Evolutionary conservation across 176 grass and related monocot species (phyloP).

Genomic region (Cymbopogon citratus): DNA sequence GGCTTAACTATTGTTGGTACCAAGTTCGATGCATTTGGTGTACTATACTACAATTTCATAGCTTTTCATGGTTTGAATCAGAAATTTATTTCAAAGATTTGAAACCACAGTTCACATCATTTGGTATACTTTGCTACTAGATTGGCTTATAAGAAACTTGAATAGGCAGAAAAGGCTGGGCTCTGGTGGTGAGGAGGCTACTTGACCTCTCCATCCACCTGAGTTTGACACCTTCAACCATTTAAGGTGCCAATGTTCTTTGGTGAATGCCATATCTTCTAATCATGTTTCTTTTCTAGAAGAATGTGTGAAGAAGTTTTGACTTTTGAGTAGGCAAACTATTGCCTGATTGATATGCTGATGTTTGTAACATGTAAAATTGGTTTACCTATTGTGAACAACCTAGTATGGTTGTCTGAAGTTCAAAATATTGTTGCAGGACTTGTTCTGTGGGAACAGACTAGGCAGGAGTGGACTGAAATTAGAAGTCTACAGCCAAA

Average conservation of each 20-base stretch:
- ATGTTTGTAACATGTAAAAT: neutral
- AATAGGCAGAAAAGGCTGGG: neutral
- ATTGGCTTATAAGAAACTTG: neutral
- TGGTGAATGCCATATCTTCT: neutral
- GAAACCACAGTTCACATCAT: neutral
- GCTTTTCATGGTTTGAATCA: neutral
- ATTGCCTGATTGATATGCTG: neutral
- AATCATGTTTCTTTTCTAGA: neutral
- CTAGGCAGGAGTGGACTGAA: conserved; percentile 47
- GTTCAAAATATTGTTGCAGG: conserved; percentile 25
- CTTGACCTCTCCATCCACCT: neutral
- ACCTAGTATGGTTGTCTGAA: neutral
- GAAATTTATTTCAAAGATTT: neutral
- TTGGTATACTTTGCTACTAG: conserved; percentile 8
- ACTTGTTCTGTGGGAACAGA: conserved; percentile 42
- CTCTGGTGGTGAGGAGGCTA: neutral
- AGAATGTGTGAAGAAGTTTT: neutral
- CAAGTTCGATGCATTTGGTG: neutral
- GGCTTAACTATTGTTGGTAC: neutral
- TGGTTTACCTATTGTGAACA: neutral
- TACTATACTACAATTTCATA: neutral
- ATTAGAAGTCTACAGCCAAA: conserved; percentile 24
- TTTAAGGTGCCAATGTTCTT: neutral
- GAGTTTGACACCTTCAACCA: neutral
- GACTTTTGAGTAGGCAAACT: neutral